phyloP scores from a whole-genome alignment of 2,329 filamentous ascomycete genomes.

The Chaetomium strumarium region DNA sequence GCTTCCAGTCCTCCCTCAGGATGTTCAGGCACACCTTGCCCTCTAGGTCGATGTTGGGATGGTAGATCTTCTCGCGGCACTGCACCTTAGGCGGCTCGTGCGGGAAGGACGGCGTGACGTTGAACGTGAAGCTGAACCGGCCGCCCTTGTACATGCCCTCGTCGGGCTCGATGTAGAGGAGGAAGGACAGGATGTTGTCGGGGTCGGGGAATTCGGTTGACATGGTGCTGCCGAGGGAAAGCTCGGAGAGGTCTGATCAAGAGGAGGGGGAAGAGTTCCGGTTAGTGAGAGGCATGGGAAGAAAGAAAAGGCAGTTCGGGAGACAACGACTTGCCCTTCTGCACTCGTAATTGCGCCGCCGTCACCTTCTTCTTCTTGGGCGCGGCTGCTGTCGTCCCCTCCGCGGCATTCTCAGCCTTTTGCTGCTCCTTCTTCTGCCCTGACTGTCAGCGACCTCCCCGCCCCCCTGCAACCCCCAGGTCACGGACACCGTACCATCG shows the following conservation, averaged over 20 bases:
- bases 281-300: not conserved
- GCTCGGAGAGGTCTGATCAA: conserved; percentile 66
- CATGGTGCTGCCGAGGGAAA: conserved; percentile 75
- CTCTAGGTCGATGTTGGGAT: conserved; percentile 96
- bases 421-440: conserved; percentile 93
- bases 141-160: conserved; percentile 86
- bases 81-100: conserved; percentile 97
- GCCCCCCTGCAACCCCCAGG: not conserved
- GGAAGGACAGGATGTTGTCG: conserved; percentile 81
- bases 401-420: conserved; percentile 71
- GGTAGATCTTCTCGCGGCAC: conserved; percentile 97
- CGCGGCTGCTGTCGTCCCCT: conserved; percentile 54
- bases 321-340: conserved; percentile 64
- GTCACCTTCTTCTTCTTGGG: conserved; percentile 98
- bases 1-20: conserved; percentile 97
- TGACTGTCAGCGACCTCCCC: conserved; percentile 28
- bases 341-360: conserved; percentile 87
- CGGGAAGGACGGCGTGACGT: conserved; percentile 90
- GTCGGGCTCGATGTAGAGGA: conserved; percentile 75
- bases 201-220: conserved; percentile 74
- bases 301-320: not conserved
- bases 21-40: conserved; percentile 99
- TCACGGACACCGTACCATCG: conserved; percentile 62
- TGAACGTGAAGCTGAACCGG: conserved; percentile 82
- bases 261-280: conserved; percentile 7